Base-by-base conservation (phyloP, 2,329 filamentous ascomycete species). In the Aspergillus ruber region DNA sequence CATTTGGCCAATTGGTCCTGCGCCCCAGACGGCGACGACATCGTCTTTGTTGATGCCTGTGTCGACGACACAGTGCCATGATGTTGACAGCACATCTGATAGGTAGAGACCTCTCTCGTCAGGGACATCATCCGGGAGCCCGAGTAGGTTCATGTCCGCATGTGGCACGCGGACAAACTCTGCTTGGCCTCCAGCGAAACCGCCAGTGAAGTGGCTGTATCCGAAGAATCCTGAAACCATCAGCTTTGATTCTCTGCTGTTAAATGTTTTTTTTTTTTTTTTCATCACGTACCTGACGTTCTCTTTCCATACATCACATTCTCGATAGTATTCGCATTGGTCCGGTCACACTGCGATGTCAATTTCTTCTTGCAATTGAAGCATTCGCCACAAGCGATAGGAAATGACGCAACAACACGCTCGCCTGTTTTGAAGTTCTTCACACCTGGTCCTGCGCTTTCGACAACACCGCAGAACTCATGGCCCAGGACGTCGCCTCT, bases 71-170 rank as follows among this genome's bases (percentile, higher is more conserved):
- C 80, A 82, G 61, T 95, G 84, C 78, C 88, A 95, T 8, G 83
- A 84, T 0, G 90, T 95, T 15, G 76, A 74, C 2, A 95, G 67
- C 0, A 94, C 88, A 63, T 95, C 90, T 1, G 85, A 90, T 1
- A 95, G 76, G 66, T 82, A 95, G 1, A 95, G 74, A 8, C 72
- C 86, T 71, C 91, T 90, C 73, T 95, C 90, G 60, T 95, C 89
- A 0, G 88, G 86, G 0, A 95, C 84, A 55, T 79, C 78, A 46
- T 86, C 83, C 1, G 90, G 89, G 5, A 95, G 80, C 58, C 84
- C 82, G 10, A 95, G 75, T 18, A 95, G 74, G 61, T 95, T 95
- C 50, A 88, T 83, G 57, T 93, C 86, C 23, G 82, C 89, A 25
- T 83, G 80, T 0, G 90, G 88, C 6, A 94, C 88, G 6, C 89